Evolutionary conservation across 1,284 basidiomycete species (phyloP).

Genomic region (Coniophora puteana): DNA sequence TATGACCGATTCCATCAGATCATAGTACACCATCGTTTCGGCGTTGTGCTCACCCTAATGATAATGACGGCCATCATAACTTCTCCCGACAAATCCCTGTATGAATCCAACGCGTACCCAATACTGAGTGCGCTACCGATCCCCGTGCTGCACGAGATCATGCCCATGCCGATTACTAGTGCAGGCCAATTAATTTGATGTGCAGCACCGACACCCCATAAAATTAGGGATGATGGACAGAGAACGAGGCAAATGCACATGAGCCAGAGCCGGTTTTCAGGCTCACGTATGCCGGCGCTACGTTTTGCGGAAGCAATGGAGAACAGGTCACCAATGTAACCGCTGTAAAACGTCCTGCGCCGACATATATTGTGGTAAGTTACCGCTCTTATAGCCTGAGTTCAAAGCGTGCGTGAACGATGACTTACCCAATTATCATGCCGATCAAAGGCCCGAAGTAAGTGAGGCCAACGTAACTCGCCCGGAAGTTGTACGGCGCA

Average conservation of each 20-base stretch:
- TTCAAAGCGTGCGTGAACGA: background rate
- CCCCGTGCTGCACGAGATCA: conserved; percentile 16
- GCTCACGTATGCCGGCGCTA: conserved; percentile 11
- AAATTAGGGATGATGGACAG: conserved; percentile 14
- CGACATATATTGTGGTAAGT: background rate
- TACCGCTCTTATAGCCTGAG: too few species aligned
- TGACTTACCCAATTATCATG: conserved; percentile 13
- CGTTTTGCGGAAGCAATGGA: conserved; percentile 11
- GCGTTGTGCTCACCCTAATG: conserved; percentile 10
- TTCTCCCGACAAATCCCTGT: conserved; percentile 14
- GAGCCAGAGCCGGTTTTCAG: conserved; percentile 16
- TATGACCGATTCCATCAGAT: too few species aligned
- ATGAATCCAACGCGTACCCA: conserved; percentile 14
- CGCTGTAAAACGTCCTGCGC: conserved; percentile 13
- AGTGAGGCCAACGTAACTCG: conserved; percentile 13
- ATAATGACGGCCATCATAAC: conserved; percentile 17
- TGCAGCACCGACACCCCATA: conserved; percentile 16
- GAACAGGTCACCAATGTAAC: conserved; percentile 14
- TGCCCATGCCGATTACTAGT: conserved; percentile 14
- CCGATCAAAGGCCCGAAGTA: conserved; percentile 14
- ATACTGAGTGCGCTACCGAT: conserved; percentile 14
- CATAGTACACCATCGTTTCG: too few species aligned
- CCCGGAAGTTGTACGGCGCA: conserved; percentile 13
- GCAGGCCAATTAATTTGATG: conserved; percentile 11
- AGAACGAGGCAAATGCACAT: conserved; percentile 13